phyloP scores from a whole-genome alignment of 257 asterid genomes.

The Anisodus acutangulus region DNA sequence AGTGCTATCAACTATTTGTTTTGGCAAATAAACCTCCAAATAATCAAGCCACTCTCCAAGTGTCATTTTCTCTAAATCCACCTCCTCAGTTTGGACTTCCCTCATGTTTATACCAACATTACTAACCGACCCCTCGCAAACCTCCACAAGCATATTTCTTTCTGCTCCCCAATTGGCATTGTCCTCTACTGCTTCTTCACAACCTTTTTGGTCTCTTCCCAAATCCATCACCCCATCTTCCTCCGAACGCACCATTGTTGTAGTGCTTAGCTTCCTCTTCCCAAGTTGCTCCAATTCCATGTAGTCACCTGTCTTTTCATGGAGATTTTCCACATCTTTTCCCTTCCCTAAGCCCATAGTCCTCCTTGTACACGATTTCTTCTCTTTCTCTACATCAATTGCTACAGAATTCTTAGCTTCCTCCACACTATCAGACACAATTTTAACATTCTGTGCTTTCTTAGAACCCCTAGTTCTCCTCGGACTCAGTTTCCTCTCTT shows the following conservation, averaged over 20 bases:
- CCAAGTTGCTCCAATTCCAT: constrained; percentile 3
- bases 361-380: constrained; percentile 42
- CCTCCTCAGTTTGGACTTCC: constrained; percentile 25
- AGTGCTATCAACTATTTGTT: constrained; percentile 63
- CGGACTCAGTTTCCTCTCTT: constrained; percentile 34
- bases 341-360: constrained; percentile 47
- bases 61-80: constrained; percentile 64
- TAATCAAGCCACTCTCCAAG: constrained; percentile 70
- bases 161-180: constrained; percentile 29
- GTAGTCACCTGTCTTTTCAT: not conserved
- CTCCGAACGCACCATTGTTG: not conserved
- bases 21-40: constrained; percentile 58
- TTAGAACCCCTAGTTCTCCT: constrained; percentile 50
- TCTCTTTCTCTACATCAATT: constrained; percentile 40
- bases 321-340: constrained; percentile 20
- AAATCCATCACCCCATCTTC: constrained; percentile 39
- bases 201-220: constrained; percentile 35
- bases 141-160: constrained; percentile 13
- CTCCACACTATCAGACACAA: constrained; percentile 26
- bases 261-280: not conserved
- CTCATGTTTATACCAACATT: constrained; percentile 41
- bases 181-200: constrained; percentile 30
- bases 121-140: constrained; percentile 38
- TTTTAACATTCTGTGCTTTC: not conserved
- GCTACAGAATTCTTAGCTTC: constrained; percentile 31